These are phyloP conservation scores for Plantago coronopus DNA, from an alignment of 305 asterid species.

Conservation along the genomic window DNA sequence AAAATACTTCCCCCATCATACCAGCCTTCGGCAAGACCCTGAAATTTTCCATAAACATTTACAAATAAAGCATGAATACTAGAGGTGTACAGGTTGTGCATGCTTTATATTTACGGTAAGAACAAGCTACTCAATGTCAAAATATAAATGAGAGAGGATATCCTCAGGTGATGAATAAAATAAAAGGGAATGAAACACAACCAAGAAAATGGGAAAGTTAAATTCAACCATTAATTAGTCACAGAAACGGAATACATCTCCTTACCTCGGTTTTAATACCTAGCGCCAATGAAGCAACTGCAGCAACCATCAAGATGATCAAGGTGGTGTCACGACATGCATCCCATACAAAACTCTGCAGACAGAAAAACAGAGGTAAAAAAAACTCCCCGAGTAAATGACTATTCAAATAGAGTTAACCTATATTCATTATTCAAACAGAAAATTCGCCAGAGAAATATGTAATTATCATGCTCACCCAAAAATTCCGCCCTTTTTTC, in stretches of 20 bases:
- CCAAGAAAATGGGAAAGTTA: background rate
- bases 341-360: slow-evolving; percentile 83
- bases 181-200: background rate
- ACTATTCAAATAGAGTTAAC: slow-evolving; percentile 10
- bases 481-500: slow-evolving; percentile 82
- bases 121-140: background rate
- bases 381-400: background rate
- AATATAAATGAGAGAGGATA: background rate
- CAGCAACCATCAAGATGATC: slow-evolving; percentile 94
- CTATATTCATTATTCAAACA: background rate
- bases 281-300: slow-evolving; percentile 95
- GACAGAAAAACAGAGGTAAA: slow-evolving; percentile 17
- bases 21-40: slow-evolving; percentile 98
- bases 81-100: background rate
- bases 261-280: slow-evolving; percentile 96
- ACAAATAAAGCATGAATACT: slow-evolving; percentile 13
- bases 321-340: slow-evolving; percentile 91
- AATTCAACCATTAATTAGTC: background rate
- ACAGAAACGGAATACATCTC: background rate
- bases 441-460: slow-evolving; percentile 6
- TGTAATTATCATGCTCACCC: slow-evolving; percentile 33
- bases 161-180: background rate
- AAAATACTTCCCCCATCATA: slow-evolving; percentile 99
- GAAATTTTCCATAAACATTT: slow-evolving; percentile 20
- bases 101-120: slow-evolving; percentile 12